Conservation (phyloP, 2,329 filamentous ascomycete genomes). For the Ophidiomyces ophidiicola region DNA sequence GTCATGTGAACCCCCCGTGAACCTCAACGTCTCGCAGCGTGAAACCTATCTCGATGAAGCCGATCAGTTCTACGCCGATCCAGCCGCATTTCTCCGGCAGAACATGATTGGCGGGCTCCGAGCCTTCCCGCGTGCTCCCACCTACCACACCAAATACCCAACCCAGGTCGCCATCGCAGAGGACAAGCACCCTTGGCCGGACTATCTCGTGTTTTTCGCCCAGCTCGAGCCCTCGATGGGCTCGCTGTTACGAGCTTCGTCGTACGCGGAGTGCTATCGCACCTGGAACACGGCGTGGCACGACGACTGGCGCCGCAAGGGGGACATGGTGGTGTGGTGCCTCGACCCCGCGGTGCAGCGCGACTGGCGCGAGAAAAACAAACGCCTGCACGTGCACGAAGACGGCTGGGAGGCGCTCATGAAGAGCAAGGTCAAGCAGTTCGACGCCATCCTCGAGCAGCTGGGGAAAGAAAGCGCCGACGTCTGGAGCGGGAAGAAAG, state of each 20-base stretch:
- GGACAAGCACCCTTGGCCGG: constrained; percentile 33
- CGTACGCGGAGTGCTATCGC: constrained; percentile 47
- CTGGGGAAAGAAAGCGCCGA: constrained; percentile 20
- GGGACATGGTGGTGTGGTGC: constrained; percentile 54
- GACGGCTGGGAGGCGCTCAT: constrained; percentile 4
- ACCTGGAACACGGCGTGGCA: constrained; percentile 52
- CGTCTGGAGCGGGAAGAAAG: neutral
- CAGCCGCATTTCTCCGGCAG: constrained; percentile 44
- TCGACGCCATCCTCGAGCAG: constrained; percentile 27
- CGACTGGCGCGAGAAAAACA: constrained; percentile 24
- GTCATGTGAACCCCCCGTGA: constrained; percentile 77
- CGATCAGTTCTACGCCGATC: constrained; percentile 70
- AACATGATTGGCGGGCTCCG: constrained; percentile 38
- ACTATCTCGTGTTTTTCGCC: constrained; percentile 44
- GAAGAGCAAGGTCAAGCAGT: constrained; percentile 22
- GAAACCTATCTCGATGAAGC: constrained; percentile 72
- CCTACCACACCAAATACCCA: constrained; percentile 18
- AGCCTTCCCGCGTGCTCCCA: constrained; percentile 25
- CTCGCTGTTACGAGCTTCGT: constrained; percentile 31
- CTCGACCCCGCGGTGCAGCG: constrained; percentile 28
- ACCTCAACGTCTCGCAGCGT: constrained; percentile 50
- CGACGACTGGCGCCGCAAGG: constrained; percentile 48
- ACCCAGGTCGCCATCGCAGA: constrained; percentile 2
- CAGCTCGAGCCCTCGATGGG: constrained; percentile 43
- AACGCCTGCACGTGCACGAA: constrained; percentile 1